A percentile compares a stretch with the other conserved stretches of the same genome.
Conservation (phyloP, 805 yeast species). For the Wickerhamiella kurtzmanii region DNA sequence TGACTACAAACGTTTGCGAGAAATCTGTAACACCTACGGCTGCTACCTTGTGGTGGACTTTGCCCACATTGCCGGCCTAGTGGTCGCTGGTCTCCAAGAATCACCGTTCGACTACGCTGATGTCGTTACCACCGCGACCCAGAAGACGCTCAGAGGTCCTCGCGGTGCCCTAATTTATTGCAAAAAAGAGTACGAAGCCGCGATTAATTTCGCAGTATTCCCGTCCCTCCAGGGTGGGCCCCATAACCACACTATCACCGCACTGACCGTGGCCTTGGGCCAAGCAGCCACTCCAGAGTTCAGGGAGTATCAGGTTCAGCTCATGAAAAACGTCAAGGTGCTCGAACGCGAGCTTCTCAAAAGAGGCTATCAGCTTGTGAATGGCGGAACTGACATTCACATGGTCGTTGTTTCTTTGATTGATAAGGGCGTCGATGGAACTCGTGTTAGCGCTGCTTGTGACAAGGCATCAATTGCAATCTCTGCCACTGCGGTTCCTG, state of each 20-base stretch:
- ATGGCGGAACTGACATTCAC: slow-evolving; percentile 95
- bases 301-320: slow-evolving; percentile 77
- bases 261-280: slow-evolving; percentile 89
- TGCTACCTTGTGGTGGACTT: slow-evolving; percentile 93
- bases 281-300: slow-evolving; percentile 87
- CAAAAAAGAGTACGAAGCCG: slow-evolving; percentile 89
- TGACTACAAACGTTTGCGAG: slow-evolving; percentile 90
- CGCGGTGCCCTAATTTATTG: slow-evolving; percentile 99
- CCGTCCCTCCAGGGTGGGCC: slow-evolving; percentile 99
- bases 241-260: slow-evolving; percentile 96
- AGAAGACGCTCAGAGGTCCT: slow-evolving; percentile 97
- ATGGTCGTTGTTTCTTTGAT: slow-evolving; percentile 75
- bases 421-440: slow-evolving; percentile 85
- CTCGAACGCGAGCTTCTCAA: slow-evolving; percentile 60
- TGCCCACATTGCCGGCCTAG: slow-evolving; percentile 96
- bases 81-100: slow-evolving; percentile 88
- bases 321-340: slow-evolving; percentile 71
- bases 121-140: slow-evolving; percentile 96
- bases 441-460: slow-evolving; percentile 87
- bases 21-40: slow-evolving; percentile 89
- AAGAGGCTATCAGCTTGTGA: slow-evolving; percentile 68
- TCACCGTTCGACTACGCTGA: slow-evolving; percentile 96
- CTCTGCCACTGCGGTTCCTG: slow-evolving; percentile 95
- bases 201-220: slow-evolving; percentile 95
- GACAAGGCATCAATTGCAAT: slow-evolving; percentile 90